Percentiles rank a stretch among this genome's conserved stretches.
Evolutionary conservation across 306 rosid genomes (phyloP).

Genomic region (Cercis canadensis): DNA sequence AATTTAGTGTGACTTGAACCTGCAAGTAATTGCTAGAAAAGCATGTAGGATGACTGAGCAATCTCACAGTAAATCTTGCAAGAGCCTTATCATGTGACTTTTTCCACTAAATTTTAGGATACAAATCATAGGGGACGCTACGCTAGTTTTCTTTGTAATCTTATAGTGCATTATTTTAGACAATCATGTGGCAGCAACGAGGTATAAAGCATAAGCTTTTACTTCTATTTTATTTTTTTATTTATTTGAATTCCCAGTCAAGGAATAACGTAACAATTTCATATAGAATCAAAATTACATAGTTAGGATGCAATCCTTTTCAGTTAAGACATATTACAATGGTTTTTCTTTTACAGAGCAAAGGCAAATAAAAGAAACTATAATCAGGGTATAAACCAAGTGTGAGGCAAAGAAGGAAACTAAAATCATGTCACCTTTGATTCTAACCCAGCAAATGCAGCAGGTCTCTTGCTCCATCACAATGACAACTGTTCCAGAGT

Average conservation of each 20-base stretch:
- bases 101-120: background rate
- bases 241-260: background rate
- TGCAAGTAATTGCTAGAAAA: constrained; percentile 12
- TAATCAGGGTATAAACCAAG: constrained; percentile 9
- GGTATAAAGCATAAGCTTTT: background rate
- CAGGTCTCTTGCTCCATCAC: constrained; percentile 97
- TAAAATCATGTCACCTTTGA: constrained; percentile 60
- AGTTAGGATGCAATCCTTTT: background rate
- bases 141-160: background rate
- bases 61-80: background rate
- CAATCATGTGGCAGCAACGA: background rate
- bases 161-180: background rate
- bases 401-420: constrained; percentile 24
- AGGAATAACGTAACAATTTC: constrained; percentile 8
- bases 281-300: constrained; percentile 7
- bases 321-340: background rate
- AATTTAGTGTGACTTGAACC: constrained; percentile 22
- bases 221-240: background rate
- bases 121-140: background rate
- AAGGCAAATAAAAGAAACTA: constrained; percentile 4
- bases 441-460: constrained; percentile 72
- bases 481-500: constrained; percentile 75
- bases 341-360: background rate
- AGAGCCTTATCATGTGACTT: background rate
- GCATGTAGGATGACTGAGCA: background rate